Evolutionary conservation across 164 flowering plant genomes (phyloP), one percentile per base, ranked within the genome.

Genomic region (Annona squamosa): DNA sequence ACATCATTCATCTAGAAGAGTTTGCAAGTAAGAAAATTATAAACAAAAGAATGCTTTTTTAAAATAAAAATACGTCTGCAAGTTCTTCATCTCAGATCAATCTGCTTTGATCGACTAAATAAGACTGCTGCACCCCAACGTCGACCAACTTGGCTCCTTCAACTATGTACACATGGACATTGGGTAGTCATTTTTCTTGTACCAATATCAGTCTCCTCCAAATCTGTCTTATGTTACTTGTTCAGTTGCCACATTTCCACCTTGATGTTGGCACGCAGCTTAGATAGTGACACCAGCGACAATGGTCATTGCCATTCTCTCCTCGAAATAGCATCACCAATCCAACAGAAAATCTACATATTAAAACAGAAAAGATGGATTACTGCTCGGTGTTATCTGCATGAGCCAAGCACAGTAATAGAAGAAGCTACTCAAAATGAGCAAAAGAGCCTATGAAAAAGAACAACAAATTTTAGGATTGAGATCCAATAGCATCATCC

Each of bases 221-320:
- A 52, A 5, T 12, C 59, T 10, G 9, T 52, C 59, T 10, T 52
- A 52, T 52, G 59, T 52, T 52, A 0, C 37, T 10, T 65, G 4
- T 3, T 71, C 75, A 77, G n/a, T 63, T 74, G 9, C 73, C 78
- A 47, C 82, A 80, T 37, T 77, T 75, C 97, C 97, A 94, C 66
- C 82, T 86, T 0, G 91, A 86, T 2, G 95, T 91, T 1, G 92
- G 89, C 13, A 94, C 88, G 74, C 97, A 94, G 79, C 82, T 83
- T 69, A 88, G 75, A 81, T 92, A 89, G 75, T 81, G 90, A 74
- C 98, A 93, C 97, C 98, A 93, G 68, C 74, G 76, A 84, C 98
- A 94, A 46, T 77, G 87, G 18, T 90, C 84, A 41, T 88, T 82
- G 19, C 87, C 94, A 67, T 88, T 86, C 74, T 79, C 88, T 65